Base-by-base conservation (phyloP, 495 filamentous ascomycete genomes). In the Antarctomyces pellizariae region DNA sequence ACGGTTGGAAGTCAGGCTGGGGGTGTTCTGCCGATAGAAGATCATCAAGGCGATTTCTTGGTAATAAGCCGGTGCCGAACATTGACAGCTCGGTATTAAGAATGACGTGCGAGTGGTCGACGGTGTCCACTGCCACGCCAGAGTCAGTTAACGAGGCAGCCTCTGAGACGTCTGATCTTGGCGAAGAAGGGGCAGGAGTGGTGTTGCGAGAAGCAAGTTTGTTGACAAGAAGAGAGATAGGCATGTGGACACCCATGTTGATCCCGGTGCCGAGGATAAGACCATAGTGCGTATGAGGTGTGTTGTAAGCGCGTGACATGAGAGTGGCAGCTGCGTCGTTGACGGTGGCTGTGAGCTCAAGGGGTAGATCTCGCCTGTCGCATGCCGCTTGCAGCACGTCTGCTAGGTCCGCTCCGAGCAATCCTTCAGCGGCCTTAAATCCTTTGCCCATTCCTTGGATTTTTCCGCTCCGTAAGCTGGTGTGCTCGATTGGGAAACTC, bases 401-500 rank as follows among this genome's bases (percentile, higher is more conserved):
- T 4, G 54, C 58, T 1, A 65, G 39, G 35, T 63, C 57, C 23
- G 59, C 39, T 5, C 57, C 57, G 0, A 65, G 28, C 2, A 65
- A 46, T 3, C 56, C 59, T 16, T 50, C 50, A 6, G 52, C 51
- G 25, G 60, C 59, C 12, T 58, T 30, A 29, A 86, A 86, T 13
- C 75, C 74, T 49, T 89, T 89, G 25, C 78, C 78, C 78, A 84
- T 84, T 3, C 64, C 66, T 55, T 71, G 72, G 19, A 89, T 48
- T 18, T 67, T 72, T 19, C 76, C 78, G 30, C 73, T 67, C 22
- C 64, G 56, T 16, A 80, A 51, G 7, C 74, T 71, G 26, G 72
- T 69, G 68, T 89, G 78, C 75, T 73, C 67, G 25, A 90, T 79
- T 8, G 79, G 79, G 41, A 90, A 90, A 47, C 75, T 82, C 58